Conservation (phyloP, 305 asterid species). For the Fraxinus sp. region DNA sequence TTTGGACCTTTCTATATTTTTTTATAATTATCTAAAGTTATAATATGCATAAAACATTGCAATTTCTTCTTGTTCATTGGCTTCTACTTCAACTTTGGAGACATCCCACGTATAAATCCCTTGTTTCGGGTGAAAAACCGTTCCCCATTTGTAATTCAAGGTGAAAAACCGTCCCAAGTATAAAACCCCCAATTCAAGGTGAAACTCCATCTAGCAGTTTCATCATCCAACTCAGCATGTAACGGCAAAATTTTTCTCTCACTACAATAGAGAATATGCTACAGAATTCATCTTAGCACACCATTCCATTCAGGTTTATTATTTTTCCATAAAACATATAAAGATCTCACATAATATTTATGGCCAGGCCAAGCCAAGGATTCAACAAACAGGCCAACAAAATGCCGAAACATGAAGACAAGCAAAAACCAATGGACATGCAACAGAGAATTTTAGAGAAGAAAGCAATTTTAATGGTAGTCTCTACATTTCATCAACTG, state of each 20-base stretch:
- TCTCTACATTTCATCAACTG: background rate
- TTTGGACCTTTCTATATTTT: background rate
- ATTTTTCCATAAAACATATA: background rate
- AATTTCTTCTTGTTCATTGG: background rate
- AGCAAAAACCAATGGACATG: background rate
- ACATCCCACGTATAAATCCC: background rate
- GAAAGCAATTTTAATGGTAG: background rate
- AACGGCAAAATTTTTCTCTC: background rate
- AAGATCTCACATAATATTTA: background rate
- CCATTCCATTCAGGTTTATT: background rate
- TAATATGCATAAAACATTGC: background rate
- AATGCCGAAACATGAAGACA: background rate
- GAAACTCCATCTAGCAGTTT: background rate
- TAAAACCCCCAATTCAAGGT: background rate
- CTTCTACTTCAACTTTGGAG: background rate
- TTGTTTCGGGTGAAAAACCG: background rate
- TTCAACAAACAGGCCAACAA: background rate
- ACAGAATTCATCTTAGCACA: background rate
- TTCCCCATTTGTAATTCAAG: background rate
- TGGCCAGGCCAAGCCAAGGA: background rate
- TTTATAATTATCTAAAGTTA: background rate
- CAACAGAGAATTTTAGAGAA: background rate
- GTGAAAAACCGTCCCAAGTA: background rate
- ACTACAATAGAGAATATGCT: background rate
- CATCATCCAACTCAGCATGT: background rate